Evolutionary conservation across 371 early-diverging fungal species (phyloP), one percentile per base, ranked within the genome.

Genomic region (Syncephalastrum contaminatum): DNA sequence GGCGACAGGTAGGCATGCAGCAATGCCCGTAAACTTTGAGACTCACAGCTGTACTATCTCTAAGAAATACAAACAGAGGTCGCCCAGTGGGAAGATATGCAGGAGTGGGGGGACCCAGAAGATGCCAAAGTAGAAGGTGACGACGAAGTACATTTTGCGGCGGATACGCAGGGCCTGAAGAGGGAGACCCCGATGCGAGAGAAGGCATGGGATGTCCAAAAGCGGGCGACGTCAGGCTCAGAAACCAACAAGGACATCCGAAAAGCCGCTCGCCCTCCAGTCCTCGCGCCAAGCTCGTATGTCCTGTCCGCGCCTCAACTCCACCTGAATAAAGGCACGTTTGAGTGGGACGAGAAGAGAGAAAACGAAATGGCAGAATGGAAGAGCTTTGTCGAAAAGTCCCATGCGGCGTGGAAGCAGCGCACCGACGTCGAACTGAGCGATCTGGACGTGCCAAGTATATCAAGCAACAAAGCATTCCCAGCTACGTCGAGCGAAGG

Each of bases 331-430:
- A 30, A 43, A 0, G 73, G 65, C 6, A 51, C 62, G 30, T 73
- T 64, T 57, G 48, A 39, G 8, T 69, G 51, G 52, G 48, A 27
- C 10, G 36, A 30, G 36, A 30, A 30, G 36, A 30, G 36, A 30
- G 36, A 30, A 12, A 30, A 5, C 12, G 36, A 30, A 12, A 8
- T 30, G 10, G 5, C 36, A 12, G 8, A 30, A 8, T 73, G 73
- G 73, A 51, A 56, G 10, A 12, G 49, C 0, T 56, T 73, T 51
- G 69, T 61, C 3, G 51, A 44, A 8, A 25, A 53, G 4, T 60
- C 63, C 8, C 30, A 18, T 7, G 14, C 21, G 1, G 21, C 52
- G 6, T 73, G 73, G 73, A 10, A 52, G 7, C 20, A 21, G 16
- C 61, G 67, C 8, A 54, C 22, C 21, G 73, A 73, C 43, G 42